Evolutionary conservation across 768 basidiomycete species (phyloP), one percentile per base, ranked within the genome.

Genomic region (Suillus cothurnatus): DNA sequence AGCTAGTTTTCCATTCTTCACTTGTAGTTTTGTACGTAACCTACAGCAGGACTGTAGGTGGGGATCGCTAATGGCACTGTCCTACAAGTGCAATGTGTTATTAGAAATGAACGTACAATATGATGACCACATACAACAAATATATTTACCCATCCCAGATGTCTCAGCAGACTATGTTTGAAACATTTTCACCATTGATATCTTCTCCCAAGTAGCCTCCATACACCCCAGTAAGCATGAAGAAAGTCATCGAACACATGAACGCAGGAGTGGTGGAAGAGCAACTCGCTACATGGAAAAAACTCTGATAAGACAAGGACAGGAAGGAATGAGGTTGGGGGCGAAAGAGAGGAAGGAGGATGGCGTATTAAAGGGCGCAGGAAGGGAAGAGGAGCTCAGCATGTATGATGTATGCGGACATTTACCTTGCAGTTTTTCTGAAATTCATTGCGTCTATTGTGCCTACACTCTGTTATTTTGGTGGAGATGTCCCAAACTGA

Each of bases 171-270:
- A 99, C 75, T 95, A 99, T 73, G 97, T 97, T 0, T 86, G 94
- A 80, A 99, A 99, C 82, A 99, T 97, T 1, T 95, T 99, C 63
- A 98, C 97, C 1, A 97, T 98, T 78, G 97, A 99, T 76, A 86
- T 91, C 0, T 99, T 99, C 86, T 95, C 95, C 55, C 90, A 93
- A 73, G 89, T 90, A 1, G 97, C 95, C 1, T 95, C 92, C 0
- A 95, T 99, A 11, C 97, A 99, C 77, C 97, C 97, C 3, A 98
- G 97, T 86, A 98, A 97, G 75, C 97, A 99, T 99, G 97, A 98
- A 97, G 86, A 99, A 98, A 77, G 94, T 99, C 67, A 97, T n/a
- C n/a, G 96, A 99, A 77, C 86, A 96, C 64, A 98, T 98, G 95
- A 97, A 99, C 78, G 87, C 86, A 69, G 88, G 88, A 66, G 91